Evolutionary conservation across 2,329 filamentous ascomycete genomes (phyloP).

Genomic region (Curvularia lunata): DNA sequence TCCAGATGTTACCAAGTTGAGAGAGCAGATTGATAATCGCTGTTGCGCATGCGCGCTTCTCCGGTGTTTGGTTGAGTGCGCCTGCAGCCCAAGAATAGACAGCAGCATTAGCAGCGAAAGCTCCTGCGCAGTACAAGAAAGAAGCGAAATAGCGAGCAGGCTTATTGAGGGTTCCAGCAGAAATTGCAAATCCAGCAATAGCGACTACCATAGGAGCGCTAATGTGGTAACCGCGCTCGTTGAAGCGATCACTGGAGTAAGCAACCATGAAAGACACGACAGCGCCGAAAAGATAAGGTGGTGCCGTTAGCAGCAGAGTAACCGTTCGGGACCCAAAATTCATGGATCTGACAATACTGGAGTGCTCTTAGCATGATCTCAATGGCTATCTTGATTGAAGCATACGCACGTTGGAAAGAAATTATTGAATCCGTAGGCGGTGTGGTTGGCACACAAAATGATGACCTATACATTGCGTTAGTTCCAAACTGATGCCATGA

Average conservation of each 20-base stretch:
- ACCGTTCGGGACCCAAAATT: not conserved
- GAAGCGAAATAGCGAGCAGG: not conserved
- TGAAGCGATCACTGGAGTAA: not conserved
- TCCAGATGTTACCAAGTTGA: not conserved
- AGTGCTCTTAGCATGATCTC: not conserved
- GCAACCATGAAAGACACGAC: not conserved
- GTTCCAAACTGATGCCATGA: not conserved
- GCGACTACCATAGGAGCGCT: not conserved
- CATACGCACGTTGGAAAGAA: not conserved
- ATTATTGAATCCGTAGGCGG: not conserved
- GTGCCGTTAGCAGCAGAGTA: not conserved
- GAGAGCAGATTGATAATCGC: not conserved
- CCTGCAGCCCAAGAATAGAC: not conserved
- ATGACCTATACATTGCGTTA: not conserved
- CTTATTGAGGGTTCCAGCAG: not conserved
- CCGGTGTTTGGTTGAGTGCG: not conserved
- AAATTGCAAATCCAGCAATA: not conserved
- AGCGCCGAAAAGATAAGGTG: not conserved
- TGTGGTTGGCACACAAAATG: not conserved
- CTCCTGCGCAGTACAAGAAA: not conserved
- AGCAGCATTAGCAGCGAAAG: not conserved
- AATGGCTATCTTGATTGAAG: not conserved
- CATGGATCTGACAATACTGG: not conserved
- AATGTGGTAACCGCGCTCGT: not conserved
- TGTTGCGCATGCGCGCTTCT: not conserved